phyloP scores from a whole-genome alignment of 495 filamentous ascomycete genomes.

The Penicillium malachiteum region DNA sequence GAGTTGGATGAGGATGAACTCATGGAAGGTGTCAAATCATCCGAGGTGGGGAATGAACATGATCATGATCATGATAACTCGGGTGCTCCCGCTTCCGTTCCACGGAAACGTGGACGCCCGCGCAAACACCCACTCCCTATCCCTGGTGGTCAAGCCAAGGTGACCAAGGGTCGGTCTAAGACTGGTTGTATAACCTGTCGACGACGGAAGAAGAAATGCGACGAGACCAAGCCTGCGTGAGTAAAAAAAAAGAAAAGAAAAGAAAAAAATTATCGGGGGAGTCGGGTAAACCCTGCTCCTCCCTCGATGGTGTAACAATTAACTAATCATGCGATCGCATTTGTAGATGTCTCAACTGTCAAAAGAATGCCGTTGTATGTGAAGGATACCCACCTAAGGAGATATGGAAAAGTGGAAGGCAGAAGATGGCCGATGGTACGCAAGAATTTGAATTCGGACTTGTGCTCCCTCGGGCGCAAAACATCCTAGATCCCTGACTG shows the following conservation, averaged over 20 bases:
- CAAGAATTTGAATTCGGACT: slow-evolving; percentile 6
- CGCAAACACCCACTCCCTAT: slow-evolving; percentile 73
- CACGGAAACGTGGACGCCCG: slow-evolving; percentile 71
- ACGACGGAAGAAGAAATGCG: slow-evolving; percentile 94
- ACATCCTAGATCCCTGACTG: slow-evolving; percentile 9
- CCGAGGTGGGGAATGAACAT: slow-evolving; percentile 26
- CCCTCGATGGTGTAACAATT: neutral
- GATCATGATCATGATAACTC: slow-evolving; percentile 18
- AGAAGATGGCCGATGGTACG: slow-evolving; percentile 73
- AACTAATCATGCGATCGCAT: slow-evolving; percentile 1
- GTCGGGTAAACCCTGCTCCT: neutral
- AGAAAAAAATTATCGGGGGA: neutral
- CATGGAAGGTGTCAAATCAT: slow-evolving; percentile 36
- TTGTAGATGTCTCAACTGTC: slow-evolving; percentile 73
- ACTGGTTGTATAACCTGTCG: slow-evolving; percentile 92
- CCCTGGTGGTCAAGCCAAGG: slow-evolving; percentile 58
- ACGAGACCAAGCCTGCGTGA: slow-evolving; percentile 84
- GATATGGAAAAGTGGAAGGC: slow-evolving; percentile 81
- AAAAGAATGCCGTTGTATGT: slow-evolving; percentile 91
- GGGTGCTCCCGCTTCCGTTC: slow-evolving; percentile 40
- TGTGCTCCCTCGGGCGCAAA: slow-evolving; percentile 2
- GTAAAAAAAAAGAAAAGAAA: slow-evolving; percentile 7
- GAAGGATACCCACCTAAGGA: slow-evolving; percentile 91
- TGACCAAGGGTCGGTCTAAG: slow-evolving; percentile 87
- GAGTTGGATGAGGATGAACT: slow-evolving; percentile 42